Evolutionary conservation across 306 rosid genomes (phyloP), one percentile per base, ranked within the genome.

Genomic region (Cicer judaicum): DNA sequence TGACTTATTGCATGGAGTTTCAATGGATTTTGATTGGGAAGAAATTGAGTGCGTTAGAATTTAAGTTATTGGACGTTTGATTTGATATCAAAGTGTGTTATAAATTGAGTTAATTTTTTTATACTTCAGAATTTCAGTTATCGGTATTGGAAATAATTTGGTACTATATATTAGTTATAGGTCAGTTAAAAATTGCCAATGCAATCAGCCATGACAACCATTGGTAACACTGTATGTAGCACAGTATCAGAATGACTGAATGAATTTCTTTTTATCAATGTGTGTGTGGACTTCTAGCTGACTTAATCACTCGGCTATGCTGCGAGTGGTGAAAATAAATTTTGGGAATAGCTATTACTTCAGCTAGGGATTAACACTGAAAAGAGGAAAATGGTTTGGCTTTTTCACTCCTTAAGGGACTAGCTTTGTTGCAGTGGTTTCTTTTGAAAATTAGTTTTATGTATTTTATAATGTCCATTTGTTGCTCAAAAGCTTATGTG

Each of bases 61-160:
- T 72, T 41, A 3, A 65, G 50, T 65, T 60, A 41, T 60, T 60
- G 65, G 38, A 19, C 63, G 53, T 71, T 70, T 18, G 53, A 64
- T 41, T 66, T 66, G 50, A 15, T 55, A 15, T 53, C 1, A 19
- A 3, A 56, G 10, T 10, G 13, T 56, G 63, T 56, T 56, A 21
- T 10, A 56, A 21, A 56, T 21, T 21, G 63, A 21, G 63, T 10
- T 56, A n/a, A 55, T 9, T 55, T 9, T 9, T 13, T 3, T 29
- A 55, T 19, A 10, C 62, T 5, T 19, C 5, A 18, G 36, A 9
- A 9, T 19, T 4, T 54, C 34, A 54, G 13, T 54, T n/a, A 7
- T 1, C 6, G 19, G 19, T 49, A n/a, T 49, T 3, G 7, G 54
- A 49, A 49, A 14, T n/a, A 18, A 8, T 54, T 19, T 9, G 14